These are phyloP conservation scores for Trichosporon sp. DNA, from an alignment of 1,284 basidiomycete species.

Conservation along the genomic window DNA sequence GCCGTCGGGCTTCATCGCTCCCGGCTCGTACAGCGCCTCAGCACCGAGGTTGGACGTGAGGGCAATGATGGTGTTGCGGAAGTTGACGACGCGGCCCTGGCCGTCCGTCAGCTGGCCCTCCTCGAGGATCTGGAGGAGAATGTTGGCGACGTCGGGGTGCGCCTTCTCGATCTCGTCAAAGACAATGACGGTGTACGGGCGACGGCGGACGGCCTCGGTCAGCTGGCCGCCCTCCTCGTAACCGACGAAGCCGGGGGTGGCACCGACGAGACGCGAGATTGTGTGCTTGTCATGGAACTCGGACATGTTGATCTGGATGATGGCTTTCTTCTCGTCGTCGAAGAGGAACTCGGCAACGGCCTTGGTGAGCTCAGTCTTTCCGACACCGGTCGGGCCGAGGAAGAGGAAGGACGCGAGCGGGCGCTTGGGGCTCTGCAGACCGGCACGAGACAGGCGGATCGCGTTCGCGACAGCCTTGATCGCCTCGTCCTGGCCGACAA, in stretches of 20 bases:
- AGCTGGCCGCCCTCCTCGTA: slow-evolving; percentile 82
- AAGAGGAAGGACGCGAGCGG: slow-evolving; percentile 92
- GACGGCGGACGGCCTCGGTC: slow-evolving; percentile 81
- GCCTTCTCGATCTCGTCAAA: slow-evolving; percentile 88
- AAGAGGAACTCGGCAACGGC: slow-evolving; percentile 82
- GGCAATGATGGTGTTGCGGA: slow-evolving; percentile 82
- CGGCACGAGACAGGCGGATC: slow-evolving; percentile 85
- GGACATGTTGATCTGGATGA: slow-evolving; percentile 90
- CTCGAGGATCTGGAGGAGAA: slow-evolving; percentile 87
- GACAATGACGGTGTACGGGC: slow-evolving; percentile 60
- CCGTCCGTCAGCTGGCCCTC: slow-evolving; percentile 83
- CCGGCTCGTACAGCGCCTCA: slow-evolving; percentile 70
- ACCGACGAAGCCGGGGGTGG: slow-evolving; percentile 89
- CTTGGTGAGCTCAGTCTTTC: slow-evolving; percentile 85
- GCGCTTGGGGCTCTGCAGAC: slow-evolving; percentile 79
- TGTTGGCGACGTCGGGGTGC: slow-evolving; percentile 84
- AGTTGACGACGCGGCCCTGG: slow-evolving; percentile 53
- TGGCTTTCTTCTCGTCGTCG: slow-evolving; percentile 78
- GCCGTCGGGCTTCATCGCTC: slow-evolving; percentile 68
- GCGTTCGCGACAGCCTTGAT: slow-evolving; percentile 79
- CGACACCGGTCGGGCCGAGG: slow-evolving; percentile 73
- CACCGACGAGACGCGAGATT: slow-evolving; percentile 84
- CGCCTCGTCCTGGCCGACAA: slow-evolving; percentile 87
- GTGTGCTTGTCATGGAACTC: slow-evolving; percentile 91
- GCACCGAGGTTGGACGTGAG: slow-evolving; percentile 90